These are phyloP conservation scores for Pleurotus salmoneostramineus DNA, from an alignment of 768 basidiomycete genomes.

Conservation along the genomic window DNA sequence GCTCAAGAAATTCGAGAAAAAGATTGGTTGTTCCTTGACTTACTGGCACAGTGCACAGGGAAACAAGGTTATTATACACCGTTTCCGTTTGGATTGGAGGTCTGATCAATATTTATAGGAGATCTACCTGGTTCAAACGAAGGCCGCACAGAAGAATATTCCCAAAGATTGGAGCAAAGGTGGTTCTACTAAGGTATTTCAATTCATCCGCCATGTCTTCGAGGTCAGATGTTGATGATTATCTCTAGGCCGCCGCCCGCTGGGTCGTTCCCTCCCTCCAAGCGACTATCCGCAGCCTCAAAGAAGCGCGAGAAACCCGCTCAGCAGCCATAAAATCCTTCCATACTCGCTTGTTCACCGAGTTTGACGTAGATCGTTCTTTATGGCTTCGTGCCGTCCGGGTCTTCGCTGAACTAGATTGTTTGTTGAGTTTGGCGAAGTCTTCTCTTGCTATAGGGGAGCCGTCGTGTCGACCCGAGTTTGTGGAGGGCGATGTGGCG, in stretches of 20 bases:
- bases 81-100: not conserved
- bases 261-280: conserved; percentile 76
- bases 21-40: conserved; percentile 48
- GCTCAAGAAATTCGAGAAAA: conserved; percentile 61
- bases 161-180: conserved; percentile 84
- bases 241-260: conserved; percentile 58
- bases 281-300: conserved; percentile 70
- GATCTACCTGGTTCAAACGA: conserved; percentile 84
- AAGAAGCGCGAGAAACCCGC: conserved; percentile 91
- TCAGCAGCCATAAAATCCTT: conserved; percentile 79
- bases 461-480: conserved; percentile 88
- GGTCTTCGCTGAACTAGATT: conserved; percentile 93
- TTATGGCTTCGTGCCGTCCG: conserved; percentile 83
- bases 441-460: conserved; percentile 87
- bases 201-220: not conserved
- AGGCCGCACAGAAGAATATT: conserved; percentile 53
- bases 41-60: conserved; percentile 69
- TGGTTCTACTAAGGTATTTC: conserved; percentile 69
- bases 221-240: not conserved
- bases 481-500: conserved; percentile 77
- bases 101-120: conserved; percentile 46
- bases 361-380: conserved; percentile 79
- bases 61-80: conserved; percentile 54
- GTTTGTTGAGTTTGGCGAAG: conserved; percentile 88
- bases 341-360: conserved; percentile 70